phyloP scores from a whole-genome alignment of 164 flowering plant genomes.

The Cinnamomum micranthum region DNA sequence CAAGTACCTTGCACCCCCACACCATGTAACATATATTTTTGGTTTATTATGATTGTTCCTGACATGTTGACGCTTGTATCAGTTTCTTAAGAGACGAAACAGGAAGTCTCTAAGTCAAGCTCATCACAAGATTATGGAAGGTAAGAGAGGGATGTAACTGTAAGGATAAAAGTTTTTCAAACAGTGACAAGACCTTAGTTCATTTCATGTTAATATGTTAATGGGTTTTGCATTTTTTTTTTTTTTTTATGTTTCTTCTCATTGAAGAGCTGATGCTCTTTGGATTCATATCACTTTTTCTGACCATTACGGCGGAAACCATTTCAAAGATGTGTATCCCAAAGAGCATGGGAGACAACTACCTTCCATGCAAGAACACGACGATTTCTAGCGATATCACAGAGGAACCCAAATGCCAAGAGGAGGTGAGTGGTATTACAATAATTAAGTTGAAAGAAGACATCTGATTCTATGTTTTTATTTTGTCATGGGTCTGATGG shows the following conservation, averaged over 20 bases:
- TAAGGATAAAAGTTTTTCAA: too few relatives aligned
- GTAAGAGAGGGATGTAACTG: constrained; percentile 19
- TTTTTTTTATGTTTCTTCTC: not conserved
- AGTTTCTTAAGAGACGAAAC: constrained; percentile 15
- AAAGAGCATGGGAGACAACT: constrained; percentile 25
- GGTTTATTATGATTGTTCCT: not conserved
- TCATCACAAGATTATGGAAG: constrained; percentile 54
- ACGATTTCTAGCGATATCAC: constrained; percentile 14
- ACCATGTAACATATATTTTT: too few relatives aligned
- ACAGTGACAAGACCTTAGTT: not conserved
- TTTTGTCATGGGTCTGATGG: constrained; percentile 1
- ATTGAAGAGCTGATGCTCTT: constrained; percentile 54
- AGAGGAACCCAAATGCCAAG: constrained; percentile 41
- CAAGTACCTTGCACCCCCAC: too few relatives aligned
- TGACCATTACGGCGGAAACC: constrained; percentile 31
- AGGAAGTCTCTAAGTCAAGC: constrained; percentile 17
- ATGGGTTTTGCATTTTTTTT: not conserved
- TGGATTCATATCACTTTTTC: constrained; percentile 57
- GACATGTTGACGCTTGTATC: not conserved
- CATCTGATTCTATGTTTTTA: too few relatives aligned
- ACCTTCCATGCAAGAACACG: constrained; percentile 45
- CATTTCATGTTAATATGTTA: not conserved
- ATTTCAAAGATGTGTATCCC: constrained; percentile 61
- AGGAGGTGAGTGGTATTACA: constrained; percentile 22
- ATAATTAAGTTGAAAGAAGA: too few relatives aligned